Evolutionary conservation across 495 filamentous ascomycete genomes (phyloP).

Genomic region (Talaromyces ruber): DNA sequence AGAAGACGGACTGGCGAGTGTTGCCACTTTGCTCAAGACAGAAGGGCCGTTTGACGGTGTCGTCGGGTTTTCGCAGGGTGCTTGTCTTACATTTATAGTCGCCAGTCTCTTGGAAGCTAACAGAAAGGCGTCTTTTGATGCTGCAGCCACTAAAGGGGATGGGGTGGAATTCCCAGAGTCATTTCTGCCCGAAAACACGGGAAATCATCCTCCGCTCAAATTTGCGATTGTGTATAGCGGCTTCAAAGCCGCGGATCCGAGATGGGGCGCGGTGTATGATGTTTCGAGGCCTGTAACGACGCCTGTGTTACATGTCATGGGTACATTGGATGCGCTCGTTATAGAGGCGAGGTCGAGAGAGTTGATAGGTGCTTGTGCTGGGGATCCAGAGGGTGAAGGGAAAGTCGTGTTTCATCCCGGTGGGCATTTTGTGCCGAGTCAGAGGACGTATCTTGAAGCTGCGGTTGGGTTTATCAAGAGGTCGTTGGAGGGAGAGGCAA

Average conservation of each 20-base stretch:
- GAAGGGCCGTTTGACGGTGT: slow-evolving; percentile 63
- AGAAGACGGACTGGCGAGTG: slow-evolving; percentile 46
- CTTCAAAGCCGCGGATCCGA: slow-evolving; percentile 57
- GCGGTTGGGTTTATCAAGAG: slow-evolving; percentile 68
- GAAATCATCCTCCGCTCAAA: slow-evolving; percentile 53
- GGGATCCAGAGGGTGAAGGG: slow-evolving; percentile 40
- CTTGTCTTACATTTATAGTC: slow-evolving; percentile 52
- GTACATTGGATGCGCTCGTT: slow-evolving; percentile 82
- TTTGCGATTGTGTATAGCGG: slow-evolving; percentile 77
- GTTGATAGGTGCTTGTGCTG: slow-evolving; percentile 59
- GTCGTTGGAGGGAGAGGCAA: slow-evolving; percentile 30
- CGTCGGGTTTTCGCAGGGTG: slow-evolving; percentile 70
- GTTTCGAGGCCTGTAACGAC: slow-evolving; percentile 55
- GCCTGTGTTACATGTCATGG: slow-evolving; percentile 74
- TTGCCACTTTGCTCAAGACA: slow-evolving; percentile 51
- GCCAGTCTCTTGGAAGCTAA: slow-evolving; percentile 58
- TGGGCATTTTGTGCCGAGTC: slow-evolving; percentile 83
- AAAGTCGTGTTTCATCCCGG: slow-evolving; percentile 79
- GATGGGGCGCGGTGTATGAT: slow-evolving; percentile 64
- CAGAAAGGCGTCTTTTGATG: slow-evolving; percentile 37
- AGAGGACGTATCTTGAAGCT: slow-evolving; percentile 68
- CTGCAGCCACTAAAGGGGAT: slow-evolving; percentile 8
- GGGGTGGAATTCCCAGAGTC: slow-evolving; percentile 33
- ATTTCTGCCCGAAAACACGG: slow-evolving; percentile 32
- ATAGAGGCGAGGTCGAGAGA: slow-evolving; percentile 59